A percentile compares a stretch with the other conserved stretches of the same genome.
Evolutionary conservation across 2,329 filamentous ascomycete genomes (phyloP).

Genomic region (Sporothrix brunneoviolacea): DNA sequence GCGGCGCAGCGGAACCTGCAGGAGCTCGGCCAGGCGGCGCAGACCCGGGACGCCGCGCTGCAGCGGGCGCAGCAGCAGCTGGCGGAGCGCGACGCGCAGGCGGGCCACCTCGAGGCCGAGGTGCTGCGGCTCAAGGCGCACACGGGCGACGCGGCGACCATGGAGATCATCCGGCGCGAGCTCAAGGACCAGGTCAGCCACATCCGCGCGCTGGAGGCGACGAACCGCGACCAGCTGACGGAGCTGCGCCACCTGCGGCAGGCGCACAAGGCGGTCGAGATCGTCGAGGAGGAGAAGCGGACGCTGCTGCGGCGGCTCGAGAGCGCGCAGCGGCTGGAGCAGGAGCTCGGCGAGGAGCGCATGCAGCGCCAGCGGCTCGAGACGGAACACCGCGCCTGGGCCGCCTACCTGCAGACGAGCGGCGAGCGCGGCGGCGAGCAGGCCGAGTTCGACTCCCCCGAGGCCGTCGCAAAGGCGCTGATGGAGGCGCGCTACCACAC

Average conservation of each 20-base stretch:
- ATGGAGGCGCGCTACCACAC: constrained; percentile 75
- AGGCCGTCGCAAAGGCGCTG: constrained; percentile 76
- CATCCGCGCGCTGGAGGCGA: constrained; percentile 74
- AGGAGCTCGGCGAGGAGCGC: constrained; percentile 70
- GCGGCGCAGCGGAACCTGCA: no score
- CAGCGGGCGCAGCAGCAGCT: constrained; percentile 60
- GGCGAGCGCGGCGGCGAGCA: constrained; percentile 56
- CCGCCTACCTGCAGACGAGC: constrained; percentile 68
- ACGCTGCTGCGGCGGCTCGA: constrained; percentile 71
- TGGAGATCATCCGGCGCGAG: constrained; percentile 79
- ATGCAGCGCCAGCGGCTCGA: constrained; percentile 81
- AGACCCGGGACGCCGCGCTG: constrained; percentile 48
- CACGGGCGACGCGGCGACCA: constrained; percentile 77
- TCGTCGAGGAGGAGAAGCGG: constrained; percentile 93
- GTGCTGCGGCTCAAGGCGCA: constrained; percentile 79
- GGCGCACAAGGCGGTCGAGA: constrained; percentile 76
- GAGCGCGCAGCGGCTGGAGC: constrained; percentile 64
- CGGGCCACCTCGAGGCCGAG: constrained; percentile 73
- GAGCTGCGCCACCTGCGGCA: constrained; percentile 80
- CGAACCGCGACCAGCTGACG: constrained; percentile 68
- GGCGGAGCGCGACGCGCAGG: constrained; percentile 60
- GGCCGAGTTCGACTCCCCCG: constrained; percentile 77
- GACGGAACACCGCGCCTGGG: constrained; percentile 82
- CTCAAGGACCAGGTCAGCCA: constrained; percentile 88
- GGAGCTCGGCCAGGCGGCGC: constrained; percentile 51